Conservation (phyloP, 257 asterid species). For the Oldenlandia corymbosa region DNA sequence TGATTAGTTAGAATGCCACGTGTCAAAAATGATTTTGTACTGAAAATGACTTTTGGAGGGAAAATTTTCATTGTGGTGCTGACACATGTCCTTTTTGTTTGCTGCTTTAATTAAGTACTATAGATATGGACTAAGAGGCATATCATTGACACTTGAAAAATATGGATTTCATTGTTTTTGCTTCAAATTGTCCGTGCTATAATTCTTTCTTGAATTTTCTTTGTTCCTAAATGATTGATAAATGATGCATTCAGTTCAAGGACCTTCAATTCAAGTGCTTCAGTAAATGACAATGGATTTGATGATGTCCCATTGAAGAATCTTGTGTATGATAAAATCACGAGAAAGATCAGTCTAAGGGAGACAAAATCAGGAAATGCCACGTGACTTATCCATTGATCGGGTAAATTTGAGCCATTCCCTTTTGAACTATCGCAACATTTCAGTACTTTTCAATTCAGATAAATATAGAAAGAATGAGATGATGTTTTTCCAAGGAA, state of each 20-base stretch:
- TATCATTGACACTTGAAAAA: too few relatives aligned
- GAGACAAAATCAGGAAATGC: constrained; percentile 12
- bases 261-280: constrained; percentile 10
- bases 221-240: too few relatives aligned
- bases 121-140: too few relatives aligned
- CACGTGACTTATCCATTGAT: constrained; percentile 15
- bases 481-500: constrained; percentile 34
- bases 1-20: too few relatives aligned
- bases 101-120: too few relatives aligned
- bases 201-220: too few relatives aligned
- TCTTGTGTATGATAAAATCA: constrained; percentile 15
- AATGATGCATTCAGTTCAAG: constrained; percentile 31
- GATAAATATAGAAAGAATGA: constrained; percentile 21
- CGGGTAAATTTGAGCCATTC: constrained; percentile 13
- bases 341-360: constrained; percentile 15
- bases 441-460: constrained; percentile 12
- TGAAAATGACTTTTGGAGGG: too few relatives aligned
- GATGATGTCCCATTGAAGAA: constrained; percentile 14
- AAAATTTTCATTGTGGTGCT: too few relatives aligned
- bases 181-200: too few relatives aligned
- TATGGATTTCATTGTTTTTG: too few relatives aligned
- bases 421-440: constrained; percentile 19
- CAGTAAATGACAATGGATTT: constrained; percentile 5
- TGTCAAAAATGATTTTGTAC: too few relatives aligned
- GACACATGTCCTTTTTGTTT: too few relatives aligned